Evolutionary conservation across 768 basidiomycete species (phyloP), one percentile per base, ranked within the genome.

Genomic region (Mycena polygramma): DNA sequence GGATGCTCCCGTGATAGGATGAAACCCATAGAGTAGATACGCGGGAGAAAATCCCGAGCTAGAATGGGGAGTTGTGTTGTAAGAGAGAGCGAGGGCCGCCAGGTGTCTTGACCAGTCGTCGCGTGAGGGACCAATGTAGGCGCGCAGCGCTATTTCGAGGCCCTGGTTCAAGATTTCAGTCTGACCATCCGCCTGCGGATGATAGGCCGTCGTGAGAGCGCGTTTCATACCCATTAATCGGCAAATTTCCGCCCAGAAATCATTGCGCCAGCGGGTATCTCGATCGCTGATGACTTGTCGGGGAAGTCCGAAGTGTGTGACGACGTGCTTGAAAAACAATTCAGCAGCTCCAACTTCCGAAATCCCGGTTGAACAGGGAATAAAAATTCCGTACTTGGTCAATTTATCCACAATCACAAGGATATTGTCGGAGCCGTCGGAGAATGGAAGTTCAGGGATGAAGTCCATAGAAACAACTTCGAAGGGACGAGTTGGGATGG

Each of bases 101-200:
- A 82, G 57, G 1, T 63, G 67, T 0, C 71, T 24, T 0, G 17
- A 51, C 81, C 81, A 82, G 53, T 79, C 70, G 37, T 78, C 62
- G 8, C 70, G 54, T 11, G 51, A 37, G 4, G 73, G 71, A 26
- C 69, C 75, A 6, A 81, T 69, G 59, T 81, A 81, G 1, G 78
- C 76, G 17, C 79, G 66, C 17, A 83, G 45, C 4, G 74, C 63
- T 6, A 77, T 77, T 71, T 82, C 79, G 0, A 83, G 53, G 0
- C 57, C 69, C 64, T 79, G 80, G 72, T 82, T 83, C 24, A 79
- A 35, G 0, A 78, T 63, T 70, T 83, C 80, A 0, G 78, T 81
- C 68, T 81, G 83, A 4, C 81, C 83, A 66, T 84, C 81, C 7
- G 79, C 75, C 74, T 79, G 75, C 2, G 78, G 39, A 13, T 80